Percentiles rank a stretch among this genome's conserved stretches.
Conservation (phyloP, 805 yeast genomes). For the Metschnikowia lunata region DNA sequence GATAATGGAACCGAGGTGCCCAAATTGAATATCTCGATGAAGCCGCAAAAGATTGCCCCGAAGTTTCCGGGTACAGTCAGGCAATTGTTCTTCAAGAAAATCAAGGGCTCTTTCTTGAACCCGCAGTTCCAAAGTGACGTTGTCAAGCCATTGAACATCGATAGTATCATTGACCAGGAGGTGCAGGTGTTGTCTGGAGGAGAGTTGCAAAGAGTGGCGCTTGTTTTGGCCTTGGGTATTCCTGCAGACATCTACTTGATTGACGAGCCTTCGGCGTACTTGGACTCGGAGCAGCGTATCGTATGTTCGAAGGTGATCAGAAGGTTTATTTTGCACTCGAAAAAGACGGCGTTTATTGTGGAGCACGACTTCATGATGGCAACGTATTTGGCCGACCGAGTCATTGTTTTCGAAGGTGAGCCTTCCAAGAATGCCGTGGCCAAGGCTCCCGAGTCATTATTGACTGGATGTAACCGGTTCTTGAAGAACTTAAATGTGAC, state of each 20-base stretch:
- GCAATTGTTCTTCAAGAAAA: conserved; percentile 94
- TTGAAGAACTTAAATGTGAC: conserved; percentile 96
- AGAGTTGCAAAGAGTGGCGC: conserved; percentile 99
- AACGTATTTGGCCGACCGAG: conserved; percentile 97
- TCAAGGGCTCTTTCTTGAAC: conserved; percentile 86
- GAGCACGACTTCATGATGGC: conserved; percentile 99
- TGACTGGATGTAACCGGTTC: conserved; percentile 96
- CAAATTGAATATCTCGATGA: conserved; percentile 89
- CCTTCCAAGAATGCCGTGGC: conserved; percentile 88
- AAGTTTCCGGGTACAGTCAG: conserved; percentile 98
- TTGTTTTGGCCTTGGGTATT: conserved; percentile 88
- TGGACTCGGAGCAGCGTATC: conserved; percentile 99
- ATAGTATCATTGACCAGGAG: conserved; percentile 94
- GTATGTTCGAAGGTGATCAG: conserved; percentile 97
- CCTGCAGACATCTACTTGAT: conserved; percentile 95
- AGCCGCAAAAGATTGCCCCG: conserved; percentile 99
- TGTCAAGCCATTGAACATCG: conserved; percentile 89
- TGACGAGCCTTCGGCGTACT: conserved; percentile 98
- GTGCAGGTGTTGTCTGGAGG: conserved; percentile 98
- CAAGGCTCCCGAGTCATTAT: conserved; percentile 82
- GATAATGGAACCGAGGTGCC: conserved; percentile 80
- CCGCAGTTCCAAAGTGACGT: conserved; percentile 99
- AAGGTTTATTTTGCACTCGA: conserved; percentile 91
- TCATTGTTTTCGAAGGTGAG: conserved; percentile 94
- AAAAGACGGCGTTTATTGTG: conserved; percentile 97